Evolutionary conservation across 1,284 basidiomycete genomes (phyloP), one percentile per base, ranked within the genome.

Genomic region (Takashimella koratensis): DNA sequence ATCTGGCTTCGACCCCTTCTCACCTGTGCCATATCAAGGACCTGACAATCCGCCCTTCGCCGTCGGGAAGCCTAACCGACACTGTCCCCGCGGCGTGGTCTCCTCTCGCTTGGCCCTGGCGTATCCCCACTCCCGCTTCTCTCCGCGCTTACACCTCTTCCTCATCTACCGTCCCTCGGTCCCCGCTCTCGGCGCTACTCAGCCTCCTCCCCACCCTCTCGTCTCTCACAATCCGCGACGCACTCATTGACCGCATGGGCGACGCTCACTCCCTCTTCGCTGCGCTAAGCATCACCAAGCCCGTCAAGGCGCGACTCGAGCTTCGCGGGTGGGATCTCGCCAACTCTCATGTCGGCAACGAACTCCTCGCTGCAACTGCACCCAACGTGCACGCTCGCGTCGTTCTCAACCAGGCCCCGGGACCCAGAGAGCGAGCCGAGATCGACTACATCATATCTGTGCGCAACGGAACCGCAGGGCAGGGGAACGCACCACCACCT

Each of bases 291-390:
- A 30, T 43, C 22, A 54, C 63, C 26, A 19, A 21, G 3, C 65
- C 67, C 1, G 44, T 48, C 16, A 69, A 67, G 43, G 64, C 61
- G 16, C 47, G 60, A 39, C 27, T 69, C 21, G 65, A 69, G 43
- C 50, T 69, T 19, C 43, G 62, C 2, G 52, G 63, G 55, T 69
- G 67, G 65, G 57, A 67, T 45, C 57, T 69, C 4, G 42, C 47
- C 44, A 51, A 59, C 27, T 58, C 59, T 0, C 52, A 60, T 3
- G 39, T 55, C 21, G 63, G 64, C 13, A 51, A 54, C 43, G 62
- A 62, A 21, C 48, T 68, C 12, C 36, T 59, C 11, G 54, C 56
- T 5, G 60, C 55, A 12, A 59, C 53, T n/a, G 21, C 47, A 40
- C 51, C 54, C 6, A 49, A 51, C 22, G 27, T 54, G 11, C 47